phyloP scores from a whole-genome alignment of 495 filamentous ascomycete species.

The Copromyces sp. region DNA sequence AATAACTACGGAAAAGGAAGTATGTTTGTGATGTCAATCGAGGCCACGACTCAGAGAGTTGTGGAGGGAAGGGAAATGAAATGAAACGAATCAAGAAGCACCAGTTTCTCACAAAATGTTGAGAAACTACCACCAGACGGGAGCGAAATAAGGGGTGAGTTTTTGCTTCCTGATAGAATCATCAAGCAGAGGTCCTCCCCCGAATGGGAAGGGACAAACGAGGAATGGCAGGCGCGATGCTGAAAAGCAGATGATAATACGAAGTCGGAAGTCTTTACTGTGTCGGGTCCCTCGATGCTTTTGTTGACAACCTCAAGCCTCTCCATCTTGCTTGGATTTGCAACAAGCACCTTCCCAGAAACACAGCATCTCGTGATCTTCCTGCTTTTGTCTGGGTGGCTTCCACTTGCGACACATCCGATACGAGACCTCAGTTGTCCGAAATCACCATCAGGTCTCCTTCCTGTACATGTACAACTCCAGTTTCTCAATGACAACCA shows the following conservation, averaged over 20 bases:
- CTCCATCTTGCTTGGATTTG: background rate
- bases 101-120: background rate
- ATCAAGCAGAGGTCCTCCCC: background rate
- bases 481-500: background rate
- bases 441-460: background rate
- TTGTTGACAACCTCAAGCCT: background rate
- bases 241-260: background rate
- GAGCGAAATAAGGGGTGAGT: background rate
- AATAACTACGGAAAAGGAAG: background rate
- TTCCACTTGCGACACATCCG: background rate
- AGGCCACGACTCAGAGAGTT: background rate
- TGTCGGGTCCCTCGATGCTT: background rate
- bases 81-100: too few species aligned
- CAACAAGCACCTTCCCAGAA: background rate
- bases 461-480: background rate
- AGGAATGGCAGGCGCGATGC: background rate
- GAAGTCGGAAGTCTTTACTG: background rate
- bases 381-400: background rate
- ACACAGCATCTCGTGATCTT: background rate
- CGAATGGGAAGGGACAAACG: background rate
- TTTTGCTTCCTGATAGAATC: background rate
- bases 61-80: background rate
- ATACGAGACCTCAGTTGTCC: background rate
- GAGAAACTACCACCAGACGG: background rate
- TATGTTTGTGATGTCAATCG: background rate